These are phyloP conservation scores for Talaromyces sp. DNA, from an alignment of 2,329 filamentous ascomycete genomes.

Conservation along the genomic window DNA sequence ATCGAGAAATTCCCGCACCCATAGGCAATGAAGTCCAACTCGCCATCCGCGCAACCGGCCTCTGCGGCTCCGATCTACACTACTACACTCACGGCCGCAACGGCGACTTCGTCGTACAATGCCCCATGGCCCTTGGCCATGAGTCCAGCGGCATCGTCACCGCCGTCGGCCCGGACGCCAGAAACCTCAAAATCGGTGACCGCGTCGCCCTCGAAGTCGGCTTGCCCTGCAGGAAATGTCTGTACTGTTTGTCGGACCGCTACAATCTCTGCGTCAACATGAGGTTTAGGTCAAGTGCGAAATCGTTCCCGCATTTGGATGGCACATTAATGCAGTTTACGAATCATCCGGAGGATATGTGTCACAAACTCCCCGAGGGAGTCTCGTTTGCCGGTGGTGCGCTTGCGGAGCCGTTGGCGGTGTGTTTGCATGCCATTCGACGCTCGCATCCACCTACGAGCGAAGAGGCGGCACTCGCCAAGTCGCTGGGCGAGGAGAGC, in stretches of 20 bases:
- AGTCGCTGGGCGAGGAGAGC: conserved; percentile 39
- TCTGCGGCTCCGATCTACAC: conserved; percentile 71
- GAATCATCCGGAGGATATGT: conserved; percentile 60
- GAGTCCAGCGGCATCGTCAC: conserved; percentile 78
- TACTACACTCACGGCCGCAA: conserved; percentile 88
- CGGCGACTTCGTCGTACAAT: conserved; percentile 76
- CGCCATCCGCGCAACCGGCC: conserved; percentile 62
- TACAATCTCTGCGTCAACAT: conserved; percentile 63
- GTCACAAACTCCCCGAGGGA: conserved; percentile 54
- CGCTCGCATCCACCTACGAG: conserved; percentile 49
- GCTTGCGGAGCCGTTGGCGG: conserved; percentile 58
- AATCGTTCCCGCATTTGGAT: conserved; percentile 60
- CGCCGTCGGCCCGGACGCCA: conserved; percentile 63
- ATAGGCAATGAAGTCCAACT: conserved; percentile 59
- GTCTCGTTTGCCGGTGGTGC: conserved; percentile 57
- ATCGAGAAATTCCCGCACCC: conserved; percentile 48
- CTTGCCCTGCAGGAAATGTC: conserved; percentile 68
- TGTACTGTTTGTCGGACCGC: conserved; percentile 53
- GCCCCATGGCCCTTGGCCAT: conserved; percentile 77
- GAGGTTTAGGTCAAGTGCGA: conserved; percentile 58
- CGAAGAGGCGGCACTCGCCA: conserved; percentile 37
- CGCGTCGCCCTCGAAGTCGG: conserved; percentile 92
- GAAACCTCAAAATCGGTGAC: conserved; percentile 66
- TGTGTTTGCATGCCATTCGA: conserved; percentile 58
- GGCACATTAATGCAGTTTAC: conserved; percentile 62